Evolutionary conservation across 2,329 filamentous ascomycete genomes (phyloP), one percentile per base, ranked within the genome.

Genomic region (Pyricularia pennisetigena): DNA sequence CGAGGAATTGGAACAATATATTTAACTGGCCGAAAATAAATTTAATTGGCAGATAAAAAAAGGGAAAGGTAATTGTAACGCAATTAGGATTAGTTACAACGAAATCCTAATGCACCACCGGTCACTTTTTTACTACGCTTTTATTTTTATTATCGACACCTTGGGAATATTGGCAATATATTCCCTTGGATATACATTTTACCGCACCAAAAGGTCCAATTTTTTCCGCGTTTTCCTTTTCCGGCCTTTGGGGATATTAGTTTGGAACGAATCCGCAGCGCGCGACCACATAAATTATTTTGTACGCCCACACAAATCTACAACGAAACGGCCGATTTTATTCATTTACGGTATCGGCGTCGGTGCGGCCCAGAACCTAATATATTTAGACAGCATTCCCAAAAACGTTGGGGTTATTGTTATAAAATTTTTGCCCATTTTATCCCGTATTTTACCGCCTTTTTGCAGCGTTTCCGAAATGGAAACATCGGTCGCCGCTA

Each of bases 141-240:
- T 71, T 0, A 68, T 74, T 5, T 69, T 70, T 30, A 16, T 67
- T 10, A 26, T 69, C 26, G 72, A 73, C 62, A 5, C 54, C 7
- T 16, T 59, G 0, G 54, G 69, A 7, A 49, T 68, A 9, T 4
- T 65, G 3, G 67, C 61, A 32, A 62, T 71, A 3, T 41, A 69
- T 16, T 7, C 49, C 0, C 67, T 54, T 16, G 72, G 71, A 3
- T 72, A 70, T 68, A 61, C 57, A 14, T 72, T 72, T 65, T 71
- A 72, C 66, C 68, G 70, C n/a, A 70, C 69, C 30, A 69, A 72
- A 2, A 70, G 71, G 20, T 64, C 61, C 4, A 70, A 70, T 20
- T 72, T 72, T 54, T 68, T 72, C 68, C 68, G 62, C 20, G 61
- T 69, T 62, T 73, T 72, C 35, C 72, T 71, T 1, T 64, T 71